phyloP scores from a whole-genome alignment of 768 basidiomycete species.

The Suillus clintonianus region DNA sequence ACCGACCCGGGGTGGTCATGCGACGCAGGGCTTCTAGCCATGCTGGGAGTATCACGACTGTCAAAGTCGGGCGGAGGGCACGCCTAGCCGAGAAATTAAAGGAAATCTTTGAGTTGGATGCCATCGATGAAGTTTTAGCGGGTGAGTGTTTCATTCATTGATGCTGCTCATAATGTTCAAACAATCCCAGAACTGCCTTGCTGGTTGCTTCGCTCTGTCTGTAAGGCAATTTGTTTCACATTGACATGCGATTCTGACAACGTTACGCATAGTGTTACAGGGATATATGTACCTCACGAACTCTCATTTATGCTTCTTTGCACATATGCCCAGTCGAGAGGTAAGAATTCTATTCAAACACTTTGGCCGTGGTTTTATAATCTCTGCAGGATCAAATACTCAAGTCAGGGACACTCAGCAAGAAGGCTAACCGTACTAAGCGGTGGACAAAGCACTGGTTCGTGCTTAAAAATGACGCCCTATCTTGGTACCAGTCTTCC shows the following conservation, averaged over 20 bases:
- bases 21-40: constrained; percentile 36
- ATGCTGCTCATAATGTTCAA: constrained; percentile 5
- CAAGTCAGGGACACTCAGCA: constrained; percentile 88
- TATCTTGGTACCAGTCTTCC: constrained; percentile 96
- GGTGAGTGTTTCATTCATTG: constrained; percentile 45
- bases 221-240: constrained; percentile 51
- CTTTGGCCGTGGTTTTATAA: constrained; percentile 10
- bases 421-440: constrained; percentile 86
- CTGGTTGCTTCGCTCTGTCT: constrained; percentile 86
- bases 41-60: constrained; percentile 70
- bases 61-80: constrained; percentile 65
- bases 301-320: constrained; percentile 94
- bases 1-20: constrained; percentile 19
- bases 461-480: constrained; percentile 89
- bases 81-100: constrained; percentile 85
- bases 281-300: constrained; percentile 98
- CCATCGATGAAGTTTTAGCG: constrained; percentile 82
- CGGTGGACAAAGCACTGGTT: constrained; percentile 97
- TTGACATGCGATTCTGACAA: constrained; percentile 7
- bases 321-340: constrained; percentile 89
- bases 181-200: constrained; percentile 78
- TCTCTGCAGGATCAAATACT: constrained; percentile 77
- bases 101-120: constrained; percentile 83
- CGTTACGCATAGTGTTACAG: constrained; percentile 69
- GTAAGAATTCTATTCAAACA: constrained; percentile 40